Evolutionary conservation across 495 filamentous ascomycete genomes (phyloP), one percentile per base, ranked within the genome.

Genomic region (Hyaloscypha finlandica): DNA sequence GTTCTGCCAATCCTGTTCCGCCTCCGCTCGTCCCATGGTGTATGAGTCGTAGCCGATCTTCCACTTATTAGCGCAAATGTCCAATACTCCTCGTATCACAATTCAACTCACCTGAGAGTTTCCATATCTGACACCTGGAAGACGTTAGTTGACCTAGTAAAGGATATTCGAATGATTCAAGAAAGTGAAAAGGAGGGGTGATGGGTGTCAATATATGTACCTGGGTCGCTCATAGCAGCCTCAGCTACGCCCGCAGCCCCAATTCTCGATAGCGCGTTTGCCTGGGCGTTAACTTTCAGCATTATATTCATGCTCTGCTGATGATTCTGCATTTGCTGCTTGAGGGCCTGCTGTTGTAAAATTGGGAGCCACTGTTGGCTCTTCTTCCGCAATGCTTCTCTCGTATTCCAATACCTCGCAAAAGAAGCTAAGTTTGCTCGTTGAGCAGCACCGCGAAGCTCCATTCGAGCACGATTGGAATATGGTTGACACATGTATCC

Each of bases 351-450:
- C 22, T 54, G 25, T 22, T 53, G 25, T 22, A 64, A 16, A 8
- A 56, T 64, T 4, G 51, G 62, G 4, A 37, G 8, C 48, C 62
- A 64, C 33, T 25, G 9, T 12, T 64, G 31, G 14, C 53, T 35
- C 20, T 54, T 53, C 16, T 20, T 14, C n/a, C 31, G 31, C n/a
- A 64, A 51, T 20, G 51, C 51, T 19, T 56, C 59, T 56, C 65
- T 39, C 3, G 25, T 35, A 39, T 68, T 68, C 66, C 66, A 68
- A 42, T 68, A 57, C 30, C 60, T 63, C 16, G 60, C 66, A 64
- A 68, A 68, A 6, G 35, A 35, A 6, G 53, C 54, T 12, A 58
- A 39, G 16, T 68, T 60, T 3, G 25, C 25, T 25, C 25, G 25
- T 25, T 25, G 25, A 25, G 53, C 54, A 6, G 66, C 59, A 22